phyloP scores from a whole-genome alignment of 1,284 basidiomycete species.

The Moesziomyces sp. region DNA sequence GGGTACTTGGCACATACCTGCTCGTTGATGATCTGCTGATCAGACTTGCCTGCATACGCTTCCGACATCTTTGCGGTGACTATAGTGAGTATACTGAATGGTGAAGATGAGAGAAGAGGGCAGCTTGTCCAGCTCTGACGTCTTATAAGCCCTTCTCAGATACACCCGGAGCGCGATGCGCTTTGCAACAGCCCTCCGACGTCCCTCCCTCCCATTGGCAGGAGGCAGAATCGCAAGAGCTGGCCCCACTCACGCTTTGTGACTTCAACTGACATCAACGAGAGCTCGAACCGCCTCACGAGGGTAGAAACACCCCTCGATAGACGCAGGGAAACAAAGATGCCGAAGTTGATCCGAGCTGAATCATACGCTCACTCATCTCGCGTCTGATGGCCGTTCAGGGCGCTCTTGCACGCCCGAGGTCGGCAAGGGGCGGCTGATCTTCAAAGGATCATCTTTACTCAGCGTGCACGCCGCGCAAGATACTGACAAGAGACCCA shows the following conservation, averaged over 20 bases:
- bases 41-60: conserved; percentile 55
- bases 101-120: background rate
- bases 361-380: conserved; percentile 45
- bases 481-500: conserved; percentile 3
- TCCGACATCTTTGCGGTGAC: conserved; percentile 46
- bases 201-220: no score
- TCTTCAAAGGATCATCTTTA: background rate
- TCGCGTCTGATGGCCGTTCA: background rate
- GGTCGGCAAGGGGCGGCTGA: conserved; percentile 5
- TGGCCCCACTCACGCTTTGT: no score
- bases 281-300: no score
- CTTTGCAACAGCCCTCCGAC: no score
- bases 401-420: background rate
- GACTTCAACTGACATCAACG: no score
- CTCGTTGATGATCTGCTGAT: conserved; percentile 61
- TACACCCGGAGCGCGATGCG: no score
- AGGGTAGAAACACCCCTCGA: no score
- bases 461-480: conserved; percentile 1
- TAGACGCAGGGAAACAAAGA: background rate
- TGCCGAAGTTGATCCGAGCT: conserved; percentile 7
- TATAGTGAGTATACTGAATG: background rate
- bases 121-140: background rate
- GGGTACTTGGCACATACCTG: conserved; percentile 20
- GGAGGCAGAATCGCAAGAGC: no score
- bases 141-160: conserved; percentile 1